phyloP scores from a whole-genome alignment of 2,329 filamentous ascomycete genomes.

The Delphinella strobiligena region DNA sequence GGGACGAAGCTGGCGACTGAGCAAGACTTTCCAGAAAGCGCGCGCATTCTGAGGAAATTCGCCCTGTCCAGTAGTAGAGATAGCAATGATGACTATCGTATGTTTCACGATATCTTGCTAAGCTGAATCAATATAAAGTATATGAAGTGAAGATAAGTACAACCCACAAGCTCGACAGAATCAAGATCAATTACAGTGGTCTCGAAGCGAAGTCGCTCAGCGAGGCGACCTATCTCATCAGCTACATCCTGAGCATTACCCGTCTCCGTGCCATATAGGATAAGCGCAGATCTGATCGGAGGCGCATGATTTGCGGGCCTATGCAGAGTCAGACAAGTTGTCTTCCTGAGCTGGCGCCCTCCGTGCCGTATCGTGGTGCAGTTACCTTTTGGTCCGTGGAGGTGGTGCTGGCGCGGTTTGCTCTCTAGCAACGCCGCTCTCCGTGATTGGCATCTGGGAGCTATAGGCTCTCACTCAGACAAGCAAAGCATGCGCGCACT shows the following conservation, averaged over 20 bases:
- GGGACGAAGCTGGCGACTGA: constrained; percentile 64
- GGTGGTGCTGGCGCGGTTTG: too few relatives aligned
- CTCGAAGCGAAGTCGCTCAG: constrained; percentile 67
- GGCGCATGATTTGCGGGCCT: neutral
- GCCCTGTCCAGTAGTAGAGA: constrained; percentile 90
- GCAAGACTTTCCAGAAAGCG: constrained; percentile 72
- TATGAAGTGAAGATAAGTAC: neutral
- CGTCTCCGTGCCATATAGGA: constrained; percentile 91
- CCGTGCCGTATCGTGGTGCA: too few relatives aligned
- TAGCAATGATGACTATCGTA: constrained; percentile 59
- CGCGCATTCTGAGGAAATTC: constrained; percentile 78
- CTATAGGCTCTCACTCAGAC: too few relatives aligned
- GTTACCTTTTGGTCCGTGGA: too few relatives aligned
- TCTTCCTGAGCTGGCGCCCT: neutral
- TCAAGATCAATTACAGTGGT: constrained; percentile 69
- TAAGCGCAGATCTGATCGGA: constrained; percentile 36
- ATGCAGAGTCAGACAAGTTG: neutral
- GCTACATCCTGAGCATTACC: constrained; percentile 89
- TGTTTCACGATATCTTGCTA: constrained; percentile 33
- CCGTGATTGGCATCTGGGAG: too few relatives aligned
- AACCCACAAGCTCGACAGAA: constrained; percentile 57
- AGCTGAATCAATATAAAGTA: constrained; percentile 3
- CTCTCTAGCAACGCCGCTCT: too few relatives aligned
- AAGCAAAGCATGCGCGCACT: too few relatives aligned
- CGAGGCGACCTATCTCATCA: constrained; percentile 63